Evolutionary conservation across 164 flowering plant species (phyloP).

Genomic region (Liquidambar formosana): DNA sequence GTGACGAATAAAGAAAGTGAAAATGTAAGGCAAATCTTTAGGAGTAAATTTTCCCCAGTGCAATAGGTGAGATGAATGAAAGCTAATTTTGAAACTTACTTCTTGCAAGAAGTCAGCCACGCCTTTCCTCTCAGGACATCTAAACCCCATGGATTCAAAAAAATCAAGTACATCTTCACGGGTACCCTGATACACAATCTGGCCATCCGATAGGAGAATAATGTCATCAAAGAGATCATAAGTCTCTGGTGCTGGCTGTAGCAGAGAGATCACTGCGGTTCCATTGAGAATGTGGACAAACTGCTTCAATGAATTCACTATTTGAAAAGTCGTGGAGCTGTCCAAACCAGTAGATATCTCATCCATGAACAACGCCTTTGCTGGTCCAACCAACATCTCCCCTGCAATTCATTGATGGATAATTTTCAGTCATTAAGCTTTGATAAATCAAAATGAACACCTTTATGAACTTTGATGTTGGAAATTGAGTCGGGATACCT

Average conservation of each 20-base stretch:
- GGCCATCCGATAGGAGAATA: conserved; percentile 39
- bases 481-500: conserved; percentile 16
- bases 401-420: conserved; percentile 26
- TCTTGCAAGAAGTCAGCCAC: conserved; percentile 43
- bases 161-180: conserved; percentile 42
- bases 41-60: too few species aligned
- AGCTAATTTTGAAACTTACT: conserved; percentile 8
- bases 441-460: too few species aligned
- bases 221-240: conserved; percentile 51
- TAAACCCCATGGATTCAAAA: conserved; percentile 33
- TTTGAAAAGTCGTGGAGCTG: conserved; percentile 77
- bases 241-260: conserved; percentile 65
- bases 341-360: conserved; percentile 89
- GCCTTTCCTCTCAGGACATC: conserved; percentile 40
- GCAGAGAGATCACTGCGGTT: conserved; percentile 49
- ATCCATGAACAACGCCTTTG: conserved; percentile 78
- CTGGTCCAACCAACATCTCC: conserved; percentile 86
- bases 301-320: conserved; percentile 63
- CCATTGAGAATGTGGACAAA: conserved; percentile 47
- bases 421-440: too few species aligned
- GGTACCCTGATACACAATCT: conserved; percentile 53
- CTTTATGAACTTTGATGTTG: not conserved
- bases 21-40: not conserved
- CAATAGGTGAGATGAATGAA: too few species aligned
- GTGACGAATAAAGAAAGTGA: not conserved